phyloP scores from a whole-genome alignment of 2,329 filamentous ascomycete genomes.

The Alternaria burnsii region DNA sequence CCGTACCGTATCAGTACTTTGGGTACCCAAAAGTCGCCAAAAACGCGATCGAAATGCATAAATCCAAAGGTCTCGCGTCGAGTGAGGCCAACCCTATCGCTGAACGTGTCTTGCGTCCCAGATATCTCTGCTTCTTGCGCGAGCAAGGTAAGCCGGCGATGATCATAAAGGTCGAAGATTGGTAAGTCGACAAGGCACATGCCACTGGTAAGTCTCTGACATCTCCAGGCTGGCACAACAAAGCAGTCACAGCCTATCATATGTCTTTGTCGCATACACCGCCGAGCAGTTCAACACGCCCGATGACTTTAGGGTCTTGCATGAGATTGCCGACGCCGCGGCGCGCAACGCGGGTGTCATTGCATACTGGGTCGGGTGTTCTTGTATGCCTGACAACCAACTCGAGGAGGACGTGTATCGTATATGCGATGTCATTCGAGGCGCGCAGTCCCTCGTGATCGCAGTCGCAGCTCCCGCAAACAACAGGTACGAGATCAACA shows the following conservation, averaged over 20 bases:
- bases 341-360: constrained; percentile 48
- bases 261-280: constrained; percentile 56
- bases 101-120: constrained; percentile 38
- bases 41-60: constrained; percentile 38
- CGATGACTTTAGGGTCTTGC: constrained; percentile 41
- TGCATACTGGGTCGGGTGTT: constrained; percentile 57
- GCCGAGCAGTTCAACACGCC: constrained; percentile 49
- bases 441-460: constrained; percentile 54
- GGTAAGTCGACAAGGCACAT: constrained; percentile 9
- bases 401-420: constrained; percentile 52
- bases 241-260: constrained; percentile 37
- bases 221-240: constrained; percentile 28
- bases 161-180: constrained; percentile 39
- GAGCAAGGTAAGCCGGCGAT: constrained; percentile 27
- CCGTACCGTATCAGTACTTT: constrained; percentile 39
- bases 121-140: constrained; percentile 42
- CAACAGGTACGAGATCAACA: constrained; percentile 29
- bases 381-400: constrained; percentile 53
- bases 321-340: constrained; percentile 51
- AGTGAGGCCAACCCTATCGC: constrained; percentile 33
- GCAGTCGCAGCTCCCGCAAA: constrained; percentile 48
- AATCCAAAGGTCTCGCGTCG: constrained; percentile 1
- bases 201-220: neutral
- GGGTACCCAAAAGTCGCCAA: constrained; percentile 44
- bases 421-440: constrained; percentile 58